phyloP scores from a whole-genome alignment of 345 rosid species.

The Cardamine chenopodiifolia region DNA sequence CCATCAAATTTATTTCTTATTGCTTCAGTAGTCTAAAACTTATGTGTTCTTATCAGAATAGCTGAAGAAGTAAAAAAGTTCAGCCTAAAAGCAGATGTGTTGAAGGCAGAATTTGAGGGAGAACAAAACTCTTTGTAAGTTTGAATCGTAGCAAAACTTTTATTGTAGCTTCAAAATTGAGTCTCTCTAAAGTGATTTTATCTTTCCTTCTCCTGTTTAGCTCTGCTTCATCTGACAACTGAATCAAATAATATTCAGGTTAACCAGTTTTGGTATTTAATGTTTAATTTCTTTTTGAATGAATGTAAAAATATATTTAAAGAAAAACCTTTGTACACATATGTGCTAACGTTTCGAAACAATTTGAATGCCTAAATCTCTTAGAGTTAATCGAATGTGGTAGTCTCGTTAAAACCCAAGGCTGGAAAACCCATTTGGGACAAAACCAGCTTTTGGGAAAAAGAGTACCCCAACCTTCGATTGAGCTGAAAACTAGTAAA shows the following conservation, averaged over 20 bases:
- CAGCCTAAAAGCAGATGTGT: conserved; percentile 62
- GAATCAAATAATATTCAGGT: conserved; percentile 53
- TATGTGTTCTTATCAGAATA: conserved; percentile 51
- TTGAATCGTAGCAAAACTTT: background rate
- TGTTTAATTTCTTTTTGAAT: no score
- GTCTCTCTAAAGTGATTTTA: background rate
- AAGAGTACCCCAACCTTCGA: no score
- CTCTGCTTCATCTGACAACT: conserved; percentile 54
- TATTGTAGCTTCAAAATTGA: background rate
- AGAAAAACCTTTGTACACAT: no score
- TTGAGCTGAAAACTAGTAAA: no score
- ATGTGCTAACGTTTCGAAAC: no score
- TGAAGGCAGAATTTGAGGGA: conserved; percentile 53
- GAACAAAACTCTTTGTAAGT: conserved; percentile 41
- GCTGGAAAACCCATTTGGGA: no score
- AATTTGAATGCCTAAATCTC: no score
- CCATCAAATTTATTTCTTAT: background rate
- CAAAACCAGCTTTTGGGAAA: no score
- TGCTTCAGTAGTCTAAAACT: background rate
- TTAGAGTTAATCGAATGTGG: no score
- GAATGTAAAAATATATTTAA: no score
- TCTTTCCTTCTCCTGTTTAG: conserved; percentile 29
- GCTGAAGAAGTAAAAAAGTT: conserved; percentile 61
- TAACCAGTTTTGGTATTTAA: background rate
- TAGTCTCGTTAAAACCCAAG: no score